A percentile compares a stretch with the other conserved stretches of the same genome.
Evolutionary conservation across 345 rosid species (phyloP).

Genomic region (Camelina hispida): DNA sequence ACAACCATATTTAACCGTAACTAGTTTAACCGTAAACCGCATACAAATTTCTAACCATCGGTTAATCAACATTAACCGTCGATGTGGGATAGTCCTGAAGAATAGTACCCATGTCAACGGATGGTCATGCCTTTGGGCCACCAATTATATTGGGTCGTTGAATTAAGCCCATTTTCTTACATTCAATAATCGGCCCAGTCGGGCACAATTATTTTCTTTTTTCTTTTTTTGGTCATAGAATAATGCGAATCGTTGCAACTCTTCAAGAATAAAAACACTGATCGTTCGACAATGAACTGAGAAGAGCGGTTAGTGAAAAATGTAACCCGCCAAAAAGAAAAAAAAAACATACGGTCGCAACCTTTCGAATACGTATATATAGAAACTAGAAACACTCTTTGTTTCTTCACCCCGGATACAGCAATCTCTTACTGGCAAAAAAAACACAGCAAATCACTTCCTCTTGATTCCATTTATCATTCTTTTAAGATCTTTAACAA

Average conservation of each 20-base stretch:
- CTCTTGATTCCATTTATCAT: background rate
- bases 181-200: background rate
- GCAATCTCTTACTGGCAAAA: background rate
- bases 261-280: background rate
- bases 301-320: background rate
- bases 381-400: background rate
- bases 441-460: too few species aligned
- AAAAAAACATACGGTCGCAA: conserved; percentile 12
- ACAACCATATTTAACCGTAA: too few species aligned
- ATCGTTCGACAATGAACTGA: background rate
- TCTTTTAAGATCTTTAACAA: background rate
- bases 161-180: background rate
- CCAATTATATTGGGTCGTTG: background rate
- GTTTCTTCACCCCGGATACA: too few species aligned
- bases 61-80: too few species aligned
- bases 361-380: conserved; percentile 11
- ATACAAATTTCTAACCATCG: too few species aligned
- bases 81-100: too few species aligned
- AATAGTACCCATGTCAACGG: too few species aligned
- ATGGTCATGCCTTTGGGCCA: too few species aligned
- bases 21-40: too few species aligned
- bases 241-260: background rate
- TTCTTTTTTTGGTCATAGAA: too few species aligned
- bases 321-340: background rate
- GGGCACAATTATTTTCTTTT: background rate